phyloP scores from a whole-genome alignment of 306 rosid species.

The Crotalaria pallida region DNA sequence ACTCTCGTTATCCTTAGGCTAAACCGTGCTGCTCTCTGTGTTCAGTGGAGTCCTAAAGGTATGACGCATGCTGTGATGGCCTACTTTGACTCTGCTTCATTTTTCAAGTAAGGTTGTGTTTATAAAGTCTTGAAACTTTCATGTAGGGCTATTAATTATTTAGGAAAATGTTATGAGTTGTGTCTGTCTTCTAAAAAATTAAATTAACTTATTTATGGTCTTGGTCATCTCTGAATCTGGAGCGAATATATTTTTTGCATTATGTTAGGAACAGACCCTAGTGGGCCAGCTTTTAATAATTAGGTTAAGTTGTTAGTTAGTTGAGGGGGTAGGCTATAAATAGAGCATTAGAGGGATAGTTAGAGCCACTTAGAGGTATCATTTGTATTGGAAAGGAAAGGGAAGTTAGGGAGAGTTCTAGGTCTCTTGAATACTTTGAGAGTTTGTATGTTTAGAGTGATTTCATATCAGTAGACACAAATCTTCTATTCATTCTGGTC shows the following conservation, averaged over 20 bases:
- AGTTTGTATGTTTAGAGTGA: too few relatives aligned
- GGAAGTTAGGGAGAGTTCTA: too few relatives aligned
- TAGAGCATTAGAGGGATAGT: too few relatives aligned
- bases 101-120: background rate
- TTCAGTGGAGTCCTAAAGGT: constrained; percentile 98
- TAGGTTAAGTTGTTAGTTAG: too few relatives aligned
- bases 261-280: too few relatives aligned
- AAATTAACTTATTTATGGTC: constrained; percentile 10
- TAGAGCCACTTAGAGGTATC: too few relatives aligned
- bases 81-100: background rate
- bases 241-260: background rate
- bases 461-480: too few relatives aligned
- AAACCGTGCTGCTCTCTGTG: constrained; percentile 98
- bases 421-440: too few relatives aligned
- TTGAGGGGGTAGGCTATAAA: too few relatives aligned
- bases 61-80: constrained; percentile 17
- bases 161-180: background rate
- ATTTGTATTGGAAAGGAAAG: too few relatives aligned
- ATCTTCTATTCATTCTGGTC: too few relatives aligned
- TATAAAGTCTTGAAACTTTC: constrained; percentile 1
- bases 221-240: background rate
- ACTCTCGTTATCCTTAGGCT: constrained; percentile 89
- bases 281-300: too few relatives aligned
- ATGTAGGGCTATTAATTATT: background rate
- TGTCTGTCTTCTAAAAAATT: background rate